Evolutionary conservation across 192 early-diverging fungal genomes (phyloP), one percentile per base, ranked within the genome.

Genomic region (Linnemannia exigua): DNA sequence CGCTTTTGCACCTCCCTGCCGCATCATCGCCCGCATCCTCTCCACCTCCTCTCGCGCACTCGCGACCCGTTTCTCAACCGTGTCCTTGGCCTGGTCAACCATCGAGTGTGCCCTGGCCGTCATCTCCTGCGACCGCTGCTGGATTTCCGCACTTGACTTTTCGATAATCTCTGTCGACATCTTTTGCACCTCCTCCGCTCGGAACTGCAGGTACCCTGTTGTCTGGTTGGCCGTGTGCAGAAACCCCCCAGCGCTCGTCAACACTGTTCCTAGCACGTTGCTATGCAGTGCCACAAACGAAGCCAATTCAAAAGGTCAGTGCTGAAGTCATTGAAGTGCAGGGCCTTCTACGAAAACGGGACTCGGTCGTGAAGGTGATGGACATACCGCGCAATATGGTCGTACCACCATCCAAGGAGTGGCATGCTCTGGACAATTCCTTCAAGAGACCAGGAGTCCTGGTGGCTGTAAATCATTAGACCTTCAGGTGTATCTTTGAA

Each of bases 401-500:
- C 90, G 68, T 92, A 91, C 91, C 91, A 92, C 82, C 87, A 92
- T 47, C 87, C 89, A 28, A 91, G 77, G 28, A 91, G 72, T n/a
- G 91, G 91, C 51, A 91, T 85, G n/a, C 88, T 89, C 73, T 89
- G 82, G 22, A 92, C 82, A 50, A 92, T 79, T 14, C 90, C 91
- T 75, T 90, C 91, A n/a, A 92, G 71, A 6, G 90, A 90, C 91
- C 91, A 92, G 12, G 88, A 91, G 52, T 92, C 91, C 71, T 92
- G 90, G 54, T 92, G 90, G 61, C 87, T 83, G 44, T 89, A 89
- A 44, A 92, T 90, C 79, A 90, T 90, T 9, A 84, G 73, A 31
- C 89, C 90, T 69, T 77, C 73, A 17, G 88, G 84, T 16, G 87
- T 87, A 75, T 90, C 88, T n/a, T 74, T 75, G 74, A 92, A 91